Evolutionary conservation across 2,329 filamentous ascomycete genomes (phyloP), one percentile per base, ranked within the genome.

Genomic region (Neospermospora avenae): DNA sequence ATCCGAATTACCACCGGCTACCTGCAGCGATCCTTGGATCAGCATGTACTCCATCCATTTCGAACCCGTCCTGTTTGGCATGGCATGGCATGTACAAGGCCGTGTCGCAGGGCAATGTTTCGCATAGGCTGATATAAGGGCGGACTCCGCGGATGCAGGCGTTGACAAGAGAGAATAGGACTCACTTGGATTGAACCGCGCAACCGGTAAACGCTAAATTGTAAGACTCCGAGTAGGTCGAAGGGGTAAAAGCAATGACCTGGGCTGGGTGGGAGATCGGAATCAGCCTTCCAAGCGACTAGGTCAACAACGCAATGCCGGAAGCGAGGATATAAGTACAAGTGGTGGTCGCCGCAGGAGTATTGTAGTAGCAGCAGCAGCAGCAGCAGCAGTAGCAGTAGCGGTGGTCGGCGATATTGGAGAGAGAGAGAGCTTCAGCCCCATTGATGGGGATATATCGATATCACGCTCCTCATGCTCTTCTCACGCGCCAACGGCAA

Each of bases 1-100:
- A 53, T 53, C 49, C 49, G 49, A 53, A 41, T 34, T 24, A 16
- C 34, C 41, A 53, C 34, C 34, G 49, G 49, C 49, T 53, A 53
- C 49, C 49, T 53, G 49, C 49, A 24, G 49, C 35, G 34, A 53
- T 53, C 14, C 20, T 41, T 8, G 37, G 20, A 18, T 53, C 20
- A 39, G 49, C 35, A 41, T 25, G 34, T 41, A 13, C 39, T 53
- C 24, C 37, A n/a, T 10, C 41, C 49, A 53, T 53, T 25, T 41
- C 35, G 35, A 35, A 51, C 46, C 35, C 16, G 46, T 35, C 28
- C 46, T 18, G 46, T 51, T 22, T 35, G 46, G 28, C 46, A 51
- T 35, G 46, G 46, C 35, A 34, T 35, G 46, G 28, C 46, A 51
- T 35, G 46, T 51, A 16, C 28, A 20, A 51, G 46, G 46, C 34